phyloP scores from a whole-genome alignment of 2,329 filamentous ascomycete genomes.

The Beauveria caledonica region DNA sequence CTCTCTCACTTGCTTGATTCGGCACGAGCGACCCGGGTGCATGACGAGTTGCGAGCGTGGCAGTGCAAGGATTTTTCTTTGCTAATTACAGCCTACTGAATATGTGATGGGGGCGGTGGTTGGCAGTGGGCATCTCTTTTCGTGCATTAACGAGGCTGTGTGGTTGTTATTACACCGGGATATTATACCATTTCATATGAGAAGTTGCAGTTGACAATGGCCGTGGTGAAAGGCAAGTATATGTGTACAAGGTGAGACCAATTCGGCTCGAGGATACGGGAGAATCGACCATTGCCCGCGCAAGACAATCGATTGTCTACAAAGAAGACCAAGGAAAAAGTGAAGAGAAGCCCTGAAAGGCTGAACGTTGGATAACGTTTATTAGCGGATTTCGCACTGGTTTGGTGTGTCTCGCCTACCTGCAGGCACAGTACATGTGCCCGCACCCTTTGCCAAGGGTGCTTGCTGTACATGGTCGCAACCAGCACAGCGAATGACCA shows the following conservation, averaged over 20 bases:
- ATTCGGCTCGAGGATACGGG: background rate
- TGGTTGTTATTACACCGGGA: too few species aligned
- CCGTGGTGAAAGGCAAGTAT: background rate
- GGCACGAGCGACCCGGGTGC: constrained; percentile 1
- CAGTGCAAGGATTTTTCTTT: background rate
- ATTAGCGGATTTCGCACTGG: background rate
- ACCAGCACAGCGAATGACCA: too few species aligned
- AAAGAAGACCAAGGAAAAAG: background rate
- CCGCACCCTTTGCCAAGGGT: too few species aligned
- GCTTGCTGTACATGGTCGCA: too few species aligned
- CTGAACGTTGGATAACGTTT: background rate
- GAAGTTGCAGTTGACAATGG: background rate
- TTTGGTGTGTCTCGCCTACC: background rate
- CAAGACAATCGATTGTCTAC: background rate
- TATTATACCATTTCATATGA: too few species aligned
- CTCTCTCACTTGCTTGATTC: background rate
- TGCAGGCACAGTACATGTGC: constrained; percentile 2
- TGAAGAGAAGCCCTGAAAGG: background rate
- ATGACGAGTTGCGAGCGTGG: background rate
- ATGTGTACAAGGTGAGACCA: background rate
- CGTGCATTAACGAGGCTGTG: too few species aligned
- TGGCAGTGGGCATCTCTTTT: background rate
- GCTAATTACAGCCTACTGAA: too few species aligned
- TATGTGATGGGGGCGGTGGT: background rate
- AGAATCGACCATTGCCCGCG: background rate